Evolutionary conservation across 345 rosid genomes (phyloP).

Genomic region (Trapa bicornis): DNA sequence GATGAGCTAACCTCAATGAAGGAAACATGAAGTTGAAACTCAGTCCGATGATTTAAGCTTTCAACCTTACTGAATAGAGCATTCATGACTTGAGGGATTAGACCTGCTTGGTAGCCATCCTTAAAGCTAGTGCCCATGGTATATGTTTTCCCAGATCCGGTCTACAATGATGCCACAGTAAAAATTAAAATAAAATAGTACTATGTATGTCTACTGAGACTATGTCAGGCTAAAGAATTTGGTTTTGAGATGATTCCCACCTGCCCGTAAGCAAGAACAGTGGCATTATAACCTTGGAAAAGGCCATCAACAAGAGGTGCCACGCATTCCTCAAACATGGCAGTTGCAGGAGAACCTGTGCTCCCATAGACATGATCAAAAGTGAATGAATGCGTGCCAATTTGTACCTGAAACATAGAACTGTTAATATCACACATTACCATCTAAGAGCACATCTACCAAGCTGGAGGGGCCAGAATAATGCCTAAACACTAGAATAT

Average conservation of each 20-base stretch:
- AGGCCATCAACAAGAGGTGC: constrained; percentile 88
- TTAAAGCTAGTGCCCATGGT: constrained; percentile 95
- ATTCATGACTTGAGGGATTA: constrained; percentile 87
- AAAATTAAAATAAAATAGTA: constrained; percentile 4
- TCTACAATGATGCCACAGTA: constrained; percentile 33
- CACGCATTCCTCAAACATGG: constrained; percentile 86
- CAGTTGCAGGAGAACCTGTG: constrained; percentile 56
- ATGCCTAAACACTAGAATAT: neutral
- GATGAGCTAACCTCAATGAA: constrained; percentile 73
- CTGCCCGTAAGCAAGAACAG: constrained; percentile 99
- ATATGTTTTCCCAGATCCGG: constrained; percentile 98
- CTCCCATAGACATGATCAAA: constrained; percentile 98
- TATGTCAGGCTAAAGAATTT: constrained; percentile 4
- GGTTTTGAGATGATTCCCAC: constrained; percentile 21
- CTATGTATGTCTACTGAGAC: neutral
- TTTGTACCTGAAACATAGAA: constrained; percentile 55
- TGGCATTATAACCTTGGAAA: constrained; percentile 98
- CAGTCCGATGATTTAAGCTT: constrained; percentile 53
- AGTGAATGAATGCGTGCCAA: constrained; percentile 89
- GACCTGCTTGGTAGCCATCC: constrained; percentile 69
- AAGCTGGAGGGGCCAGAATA: neutral
- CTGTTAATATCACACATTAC: too few species aligned
- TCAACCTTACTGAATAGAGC: constrained; percentile 75
- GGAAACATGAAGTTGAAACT: constrained; percentile 86
- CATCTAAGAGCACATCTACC: too few species aligned